Base-by-base conservation (phyloP, 345 rosid genomes). In the Sapria himalayana region DNA sequence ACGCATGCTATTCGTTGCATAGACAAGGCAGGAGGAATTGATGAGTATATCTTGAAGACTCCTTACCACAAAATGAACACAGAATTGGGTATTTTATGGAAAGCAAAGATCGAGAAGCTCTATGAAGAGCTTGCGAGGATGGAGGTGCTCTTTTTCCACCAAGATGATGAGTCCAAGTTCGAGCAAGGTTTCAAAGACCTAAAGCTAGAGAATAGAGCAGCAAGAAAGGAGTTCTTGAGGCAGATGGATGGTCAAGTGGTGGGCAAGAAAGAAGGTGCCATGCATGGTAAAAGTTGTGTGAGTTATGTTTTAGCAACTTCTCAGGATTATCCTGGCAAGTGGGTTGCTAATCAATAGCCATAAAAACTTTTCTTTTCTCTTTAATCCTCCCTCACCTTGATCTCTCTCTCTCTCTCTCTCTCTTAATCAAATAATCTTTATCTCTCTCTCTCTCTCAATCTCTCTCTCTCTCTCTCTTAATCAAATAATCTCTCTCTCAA, bases 1-100 rank as follows among this genome's bases (percentile, higher is more conserved):
- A 79, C 72, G 9, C 93, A 89, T 29, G 93, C 98, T 19, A 73
- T 82, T 10, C 94, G 98, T 23, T 89, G 93, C 82, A 74, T 89
- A 13, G 98, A 89, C 65, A 89, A 82, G 64, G 95, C 77, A 31
- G 98, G 93, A 34, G 98, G 98, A 15, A 69, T 82, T n/a, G 98
- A 89, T 29, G 98, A 89, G 69, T 89, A 89, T 60, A 57, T 89
- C 49, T 70, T 89, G 19, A 82, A 72, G 59, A 82, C 95, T 47
- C 98, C 98, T 3, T 89, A 82, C 65, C 72, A 77, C 12, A 82
- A 82, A 62, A 82, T 89, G 95, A 84, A 82, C 61, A 74, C 95
- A 2, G 93, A 82, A 54, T 66, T 74, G 70, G 95, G 95, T 41
- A 71, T 89, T 12, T 64, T 47, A 44, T 89, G 95, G 98, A 89